These are phyloP conservation scores for Arthrocladium fulminans DNA, from an alignment of 2,329 filamentous ascomycete species.

Conservation along the genomic window DNA sequence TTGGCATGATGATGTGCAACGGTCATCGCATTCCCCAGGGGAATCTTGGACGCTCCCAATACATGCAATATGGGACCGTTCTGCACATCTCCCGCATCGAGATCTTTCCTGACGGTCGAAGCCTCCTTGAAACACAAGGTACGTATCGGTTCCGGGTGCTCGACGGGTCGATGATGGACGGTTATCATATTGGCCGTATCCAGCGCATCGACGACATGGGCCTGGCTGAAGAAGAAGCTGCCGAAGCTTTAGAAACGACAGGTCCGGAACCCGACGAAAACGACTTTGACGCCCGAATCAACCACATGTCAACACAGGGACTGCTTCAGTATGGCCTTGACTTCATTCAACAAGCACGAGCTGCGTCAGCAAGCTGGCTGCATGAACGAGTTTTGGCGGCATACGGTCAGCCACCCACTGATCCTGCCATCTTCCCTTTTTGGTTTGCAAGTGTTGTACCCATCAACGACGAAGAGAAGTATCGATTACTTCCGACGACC, in stretches of 20 bases:
- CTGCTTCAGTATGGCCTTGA: slow-evolving; percentile 56
- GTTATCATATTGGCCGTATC: slow-evolving; percentile 66
- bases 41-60: slow-evolving; percentile 46
- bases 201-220: slow-evolving; percentile 76
- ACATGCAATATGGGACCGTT: slow-evolving; percentile 68
- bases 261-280: slow-evolving; percentile 27
- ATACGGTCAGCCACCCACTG: slow-evolving; percentile 68
- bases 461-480: slow-evolving; percentile 69
- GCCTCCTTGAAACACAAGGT: slow-evolving; percentile 69
- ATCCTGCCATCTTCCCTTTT: slow-evolving; percentile 73
- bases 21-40: slow-evolving; percentile 44
- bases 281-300: slow-evolving; percentile 32
- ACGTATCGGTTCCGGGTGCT: slow-evolving; percentile 67
- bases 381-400: slow-evolving; percentile 61
- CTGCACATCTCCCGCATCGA: slow-evolving; percentile 67
- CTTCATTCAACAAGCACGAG: slow-evolving; percentile 62
- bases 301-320: slow-evolving; percentile 58
- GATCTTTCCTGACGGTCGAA: slow-evolving; percentile 68
- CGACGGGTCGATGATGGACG: slow-evolving; percentile 58
- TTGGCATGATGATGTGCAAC: slow-evolving; percentile 77
- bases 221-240: slow-evolving; percentile 66
- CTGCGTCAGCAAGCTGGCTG: slow-evolving; percentile 64
- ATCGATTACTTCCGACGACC: slow-evolving; percentile 60
- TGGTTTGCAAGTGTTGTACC: slow-evolving; percentile 83
- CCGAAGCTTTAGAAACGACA: slow-evolving; percentile 61